phyloP scores from a whole-genome alignment of 2,329 filamentous ascomycete species.

The Arachnomyces sp. region DNA sequence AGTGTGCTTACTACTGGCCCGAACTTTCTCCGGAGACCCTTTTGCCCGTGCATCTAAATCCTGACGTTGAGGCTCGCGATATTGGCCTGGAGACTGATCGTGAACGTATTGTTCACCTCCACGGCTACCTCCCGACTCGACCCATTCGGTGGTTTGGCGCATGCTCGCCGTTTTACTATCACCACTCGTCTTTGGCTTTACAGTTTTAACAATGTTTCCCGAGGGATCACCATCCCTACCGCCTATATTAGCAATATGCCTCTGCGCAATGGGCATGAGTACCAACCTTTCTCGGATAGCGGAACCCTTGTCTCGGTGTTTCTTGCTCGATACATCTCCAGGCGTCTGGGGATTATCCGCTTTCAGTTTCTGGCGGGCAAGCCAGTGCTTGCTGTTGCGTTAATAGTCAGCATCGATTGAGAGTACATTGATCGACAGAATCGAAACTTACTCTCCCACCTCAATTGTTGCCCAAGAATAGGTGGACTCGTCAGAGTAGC shows the following conservation, averaged over 20 bases:
- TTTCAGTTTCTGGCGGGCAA: conserved; percentile 5
- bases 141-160: conserved; percentile 3
- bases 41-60: no score
- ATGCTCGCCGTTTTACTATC: conserved; percentile 3
- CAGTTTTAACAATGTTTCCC: no score
- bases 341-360: not conserved
- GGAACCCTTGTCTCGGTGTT: not conserved
- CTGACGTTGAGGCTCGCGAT: not conserved
- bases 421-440: not conserved
- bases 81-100: not conserved
- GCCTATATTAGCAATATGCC: no score
- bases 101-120: not conserved
- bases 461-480: conserved; percentile 18
- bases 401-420: conserved; percentile 5
- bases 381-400: conserved; percentile 7
- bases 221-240: no score
- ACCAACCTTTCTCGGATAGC: no score
- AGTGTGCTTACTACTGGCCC: no score
- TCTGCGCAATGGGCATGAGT: no score
- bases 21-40: no score
- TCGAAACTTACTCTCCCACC: conserved; percentile 15
- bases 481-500: conserved; percentile 14
- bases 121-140: not conserved
- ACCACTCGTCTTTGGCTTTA: not conserved
- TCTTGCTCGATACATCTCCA: not conserved